phyloP scores from a whole-genome alignment of 768 basidiomycete species.

The Lactarius deliciosus region DNA sequence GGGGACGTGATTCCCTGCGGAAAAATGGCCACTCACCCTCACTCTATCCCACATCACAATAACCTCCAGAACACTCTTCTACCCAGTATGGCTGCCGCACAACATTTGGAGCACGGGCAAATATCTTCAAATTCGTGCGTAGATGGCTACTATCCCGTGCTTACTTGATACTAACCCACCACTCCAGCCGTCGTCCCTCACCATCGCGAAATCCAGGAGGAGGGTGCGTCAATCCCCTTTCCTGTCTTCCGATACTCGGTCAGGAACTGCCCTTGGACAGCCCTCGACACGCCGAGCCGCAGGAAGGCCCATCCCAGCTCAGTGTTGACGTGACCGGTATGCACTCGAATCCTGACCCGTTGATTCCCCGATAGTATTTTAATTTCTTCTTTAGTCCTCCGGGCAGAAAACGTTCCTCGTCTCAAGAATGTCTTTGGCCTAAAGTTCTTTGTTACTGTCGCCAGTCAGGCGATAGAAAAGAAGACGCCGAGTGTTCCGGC shows the following conservation, averaged over 20 bases:
- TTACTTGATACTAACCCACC: background rate
- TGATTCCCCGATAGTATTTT: background rate
- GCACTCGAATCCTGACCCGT: background rate
- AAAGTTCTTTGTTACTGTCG: background rate
- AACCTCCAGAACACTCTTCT: too few species aligned
- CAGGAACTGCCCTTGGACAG: background rate
- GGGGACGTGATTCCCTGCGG: too few species aligned
- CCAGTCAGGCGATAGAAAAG: background rate
- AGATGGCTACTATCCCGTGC: background rate
- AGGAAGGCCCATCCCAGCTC: background rate
- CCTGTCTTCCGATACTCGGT: background rate
- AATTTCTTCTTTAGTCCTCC: background rate
- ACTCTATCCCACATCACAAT: too few species aligned
- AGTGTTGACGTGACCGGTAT: background rate
- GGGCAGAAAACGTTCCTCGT: background rate
- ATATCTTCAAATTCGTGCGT: background rate
- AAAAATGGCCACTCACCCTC: too few species aligned
- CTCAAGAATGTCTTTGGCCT: background rate
- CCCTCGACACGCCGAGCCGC: background rate
- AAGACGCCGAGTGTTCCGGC: background rate
- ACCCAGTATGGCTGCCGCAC: background rate
- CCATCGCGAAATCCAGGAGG: background rate
- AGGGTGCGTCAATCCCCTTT: background rate
- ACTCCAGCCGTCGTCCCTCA: background rate
- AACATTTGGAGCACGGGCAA: background rate